Base-by-base conservation (phyloP, 1,139 yeast genomes). In the Zygoascus meyerae region DNA sequence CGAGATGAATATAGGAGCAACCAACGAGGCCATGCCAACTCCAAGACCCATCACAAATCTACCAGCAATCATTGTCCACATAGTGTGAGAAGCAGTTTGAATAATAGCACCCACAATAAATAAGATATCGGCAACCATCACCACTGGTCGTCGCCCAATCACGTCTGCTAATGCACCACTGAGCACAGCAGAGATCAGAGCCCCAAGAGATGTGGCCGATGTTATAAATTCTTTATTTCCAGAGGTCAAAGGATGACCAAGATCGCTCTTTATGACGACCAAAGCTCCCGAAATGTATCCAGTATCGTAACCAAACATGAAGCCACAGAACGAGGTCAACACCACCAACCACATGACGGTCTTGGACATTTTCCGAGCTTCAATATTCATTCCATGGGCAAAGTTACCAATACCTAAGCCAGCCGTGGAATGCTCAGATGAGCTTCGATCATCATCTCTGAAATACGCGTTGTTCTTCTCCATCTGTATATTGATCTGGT, bases 231-330 rank as follows among this genome's bases (percentile, higher is more conserved):
- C 95, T 66, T 86, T 86, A 55, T 89, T 81, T 38, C 95, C 92
- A 48, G 78, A 75, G 0, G 92, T 73, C 48, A 89, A 71, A 2
- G 49, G 45, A 17, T 44, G 40, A 34, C 70, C 67, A 42, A 90
- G 75, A 61, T 86, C 95, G 5, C 80, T 77, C 5, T 92, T 89
- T 42, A 90, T 79, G 38, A 87, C 80, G 14, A 89, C 95, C 59
- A 90, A 72, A 0, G 97, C 97, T 12, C 95, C 82, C 1, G 97
- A 89, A 40, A 90, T 87, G 66, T 90, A 90, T 52, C 97, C 97
- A 0, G 97, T 90, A 65, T 90, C 97, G 62, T 90, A 90, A 54
- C 97, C 97, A 67, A 89, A 90, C 87, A 90, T 81, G 66, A 89
- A 89, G 3, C 97, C 97, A 1, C 96, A 87, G 52, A 90, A 82